Conservation (phyloP, 129 eudicot genomes). For the Smallanthus sonchifolius region DNA sequence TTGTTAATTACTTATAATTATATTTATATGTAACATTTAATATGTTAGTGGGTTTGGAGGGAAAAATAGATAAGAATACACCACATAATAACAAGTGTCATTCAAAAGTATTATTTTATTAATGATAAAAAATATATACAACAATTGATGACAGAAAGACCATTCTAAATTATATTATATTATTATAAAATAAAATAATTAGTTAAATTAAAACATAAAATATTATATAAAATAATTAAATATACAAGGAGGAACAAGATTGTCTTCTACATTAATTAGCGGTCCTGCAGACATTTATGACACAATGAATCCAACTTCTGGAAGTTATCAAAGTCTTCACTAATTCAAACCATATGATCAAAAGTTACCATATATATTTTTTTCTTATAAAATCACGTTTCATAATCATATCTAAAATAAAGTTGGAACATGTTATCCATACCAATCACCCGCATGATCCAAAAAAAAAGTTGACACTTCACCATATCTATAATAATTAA, state of each 20-base stretch:
- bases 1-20: too few relatives aligned
- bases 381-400: not conserved
- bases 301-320: constrained; percentile 13
- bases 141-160: too few relatives aligned
- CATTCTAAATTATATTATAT: too few relatives aligned
- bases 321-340: constrained; percentile 26
- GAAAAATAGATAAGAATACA: too few relatives aligned
- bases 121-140: too few relatives aligned
- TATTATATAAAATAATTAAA: too few relatives aligned
- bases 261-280: not conserved
- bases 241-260: not conserved
- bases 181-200: not conserved
- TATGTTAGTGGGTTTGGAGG: too few relatives aligned
- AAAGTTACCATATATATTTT: not conserved
- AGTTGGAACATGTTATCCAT: not conserved
- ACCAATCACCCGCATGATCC: not conserved
- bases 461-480: not conserved
- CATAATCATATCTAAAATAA: not conserved
- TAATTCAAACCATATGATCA: constrained; percentile 13
- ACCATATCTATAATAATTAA: too few relatives aligned
- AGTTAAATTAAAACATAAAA: too few relatives aligned
- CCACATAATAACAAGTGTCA: too few relatives aligned
- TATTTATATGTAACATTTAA: too few relatives aligned
- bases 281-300: constrained; percentile 6
- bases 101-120: too few relatives aligned